Conservation (phyloP, 2,329 filamentous ascomycete species). For the Claviceps cyperi region DNA sequence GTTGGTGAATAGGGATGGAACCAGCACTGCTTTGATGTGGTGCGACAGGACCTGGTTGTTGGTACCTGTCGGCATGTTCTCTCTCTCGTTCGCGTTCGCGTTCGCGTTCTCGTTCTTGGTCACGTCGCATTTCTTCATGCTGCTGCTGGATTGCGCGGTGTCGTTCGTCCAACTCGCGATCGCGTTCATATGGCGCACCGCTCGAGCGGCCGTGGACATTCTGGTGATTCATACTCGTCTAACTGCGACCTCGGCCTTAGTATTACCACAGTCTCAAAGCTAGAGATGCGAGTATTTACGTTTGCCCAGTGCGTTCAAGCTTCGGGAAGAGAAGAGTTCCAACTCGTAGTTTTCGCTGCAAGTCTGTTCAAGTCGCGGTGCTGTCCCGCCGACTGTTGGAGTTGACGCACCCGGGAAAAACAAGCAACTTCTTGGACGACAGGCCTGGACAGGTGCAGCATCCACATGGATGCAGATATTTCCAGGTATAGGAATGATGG, state of each 20-base stretch:
- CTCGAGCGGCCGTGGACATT: slow-evolving; percentile 26
- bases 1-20: slow-evolving; percentile 85
- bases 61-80: slow-evolving; percentile 46
- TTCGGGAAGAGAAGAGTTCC: too few species aligned
- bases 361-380: not conserved
- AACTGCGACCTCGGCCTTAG: slow-evolving; percentile 4
- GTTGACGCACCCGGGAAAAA: slow-evolving; percentile 7
- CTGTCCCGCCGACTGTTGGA: slow-evolving; percentile 1
- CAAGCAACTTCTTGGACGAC: slow-evolving; percentile 20
- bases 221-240: slow-evolving; percentile 31
- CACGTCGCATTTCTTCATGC: slow-evolving; percentile 32
- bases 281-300: not conserved
- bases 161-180: slow-evolving; percentile 33
- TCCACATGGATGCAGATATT: slow-evolving; percentile 22
- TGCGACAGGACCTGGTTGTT: slow-evolving; percentile 34
- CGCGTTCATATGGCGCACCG: slow-evolving; percentile 30
- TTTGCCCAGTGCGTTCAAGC: not conserved
- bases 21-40: slow-evolving; percentile 73
- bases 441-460: slow-evolving; percentile 16
- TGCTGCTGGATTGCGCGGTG: slow-evolving; percentile 32
- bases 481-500: slow-evolving; percentile 1
- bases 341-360: not conserved
- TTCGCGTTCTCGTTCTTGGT: slow-evolving; percentile 45
- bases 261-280: not conserved
- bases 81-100: slow-evolving; percentile 35